These are phyloP conservation scores for Saxophila tyrrhenica DNA, from an alignment of 495 filamentous ascomycete species.

Conservation along the genomic window DNA sequence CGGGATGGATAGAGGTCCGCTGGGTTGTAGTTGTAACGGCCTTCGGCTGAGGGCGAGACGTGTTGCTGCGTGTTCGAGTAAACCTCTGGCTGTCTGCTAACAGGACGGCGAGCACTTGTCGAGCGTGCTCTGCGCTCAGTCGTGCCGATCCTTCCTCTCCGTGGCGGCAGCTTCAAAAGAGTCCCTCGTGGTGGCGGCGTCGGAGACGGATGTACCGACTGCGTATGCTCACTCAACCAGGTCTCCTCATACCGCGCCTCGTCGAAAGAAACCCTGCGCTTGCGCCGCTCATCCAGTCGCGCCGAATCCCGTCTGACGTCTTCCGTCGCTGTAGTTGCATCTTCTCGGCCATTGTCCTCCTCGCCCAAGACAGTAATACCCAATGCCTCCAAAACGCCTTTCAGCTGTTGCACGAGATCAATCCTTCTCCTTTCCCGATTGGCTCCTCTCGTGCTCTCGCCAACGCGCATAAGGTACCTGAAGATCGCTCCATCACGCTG, in stretches of 20 bases:
- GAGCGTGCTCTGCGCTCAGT: constrained; percentile 8
- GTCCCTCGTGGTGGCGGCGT: background rate
- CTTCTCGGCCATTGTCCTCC: constrained; percentile 22
- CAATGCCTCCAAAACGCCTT: constrained; percentile 49
- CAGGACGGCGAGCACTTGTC: constrained; percentile 4
- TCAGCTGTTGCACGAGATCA: constrained; percentile 52
- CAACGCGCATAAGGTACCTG: constrained; percentile 72
- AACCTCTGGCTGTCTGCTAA: background rate
- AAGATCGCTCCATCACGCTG: constrained; percentile 64
- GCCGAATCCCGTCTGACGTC: background rate
- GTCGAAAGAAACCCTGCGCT: constrained; percentile 24
- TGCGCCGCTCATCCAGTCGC: background rate
- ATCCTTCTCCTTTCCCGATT: constrained; percentile 24
- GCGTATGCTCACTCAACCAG: constrained; percentile 21
- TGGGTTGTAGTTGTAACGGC: background rate
- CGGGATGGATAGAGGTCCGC: constrained; percentile 41
- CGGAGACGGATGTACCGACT: background rate
- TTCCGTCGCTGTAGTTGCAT: constrained; percentile 22
- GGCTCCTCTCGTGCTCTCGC: constrained; percentile 34
- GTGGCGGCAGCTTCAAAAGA: constrained; percentile 4
- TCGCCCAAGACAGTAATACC: constrained; percentile 41
- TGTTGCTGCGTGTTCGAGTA: no score
- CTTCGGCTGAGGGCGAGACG: background rate
- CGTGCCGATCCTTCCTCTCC: constrained; percentile 21
- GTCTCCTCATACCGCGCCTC: constrained; percentile 27